phyloP scores from a whole-genome alignment of 352 stramenopile genomes.

The Pythium grandisporangium region DNA sequence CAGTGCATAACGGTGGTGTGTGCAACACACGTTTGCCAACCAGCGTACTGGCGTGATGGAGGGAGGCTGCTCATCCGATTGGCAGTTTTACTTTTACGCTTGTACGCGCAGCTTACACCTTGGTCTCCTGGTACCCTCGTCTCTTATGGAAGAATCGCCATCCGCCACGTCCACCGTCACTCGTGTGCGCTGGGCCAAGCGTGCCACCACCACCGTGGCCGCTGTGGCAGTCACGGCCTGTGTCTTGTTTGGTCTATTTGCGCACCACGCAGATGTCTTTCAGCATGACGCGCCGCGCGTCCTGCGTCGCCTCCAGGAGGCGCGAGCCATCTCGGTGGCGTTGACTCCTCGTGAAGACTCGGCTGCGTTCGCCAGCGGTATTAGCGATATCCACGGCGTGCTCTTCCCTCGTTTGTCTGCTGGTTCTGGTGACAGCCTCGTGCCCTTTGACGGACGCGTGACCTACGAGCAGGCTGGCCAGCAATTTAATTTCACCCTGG shows the following conservation, averaged over 20 bases:
- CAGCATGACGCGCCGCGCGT: not conserved
- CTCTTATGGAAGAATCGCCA: too few species aligned
- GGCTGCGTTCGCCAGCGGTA: too few species aligned
- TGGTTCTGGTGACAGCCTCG: too few species aligned
- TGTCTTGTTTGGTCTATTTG: not conserved
- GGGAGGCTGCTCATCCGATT: too few species aligned
- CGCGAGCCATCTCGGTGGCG: not conserved
- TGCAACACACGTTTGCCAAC: too few species aligned
- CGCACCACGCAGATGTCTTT: not conserved
- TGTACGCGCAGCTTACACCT: too few species aligned
- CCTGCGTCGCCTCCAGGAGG: not conserved
- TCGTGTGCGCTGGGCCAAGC: not conserved
- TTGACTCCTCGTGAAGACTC: not conserved
- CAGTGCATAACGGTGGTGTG: too few species aligned
- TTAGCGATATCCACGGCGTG: not conserved
- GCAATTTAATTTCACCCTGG: constrained; percentile 25
- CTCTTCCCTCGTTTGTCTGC: too few species aligned
- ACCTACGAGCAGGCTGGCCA: constrained; percentile 12
- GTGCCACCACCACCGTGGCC: not conserved
- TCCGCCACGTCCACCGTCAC: too few species aligned
- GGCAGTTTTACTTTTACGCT: too few species aligned
- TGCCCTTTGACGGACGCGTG: constrained; percentile 18
- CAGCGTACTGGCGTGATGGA: too few species aligned
- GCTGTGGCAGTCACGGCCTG: not conserved
- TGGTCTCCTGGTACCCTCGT: too few species aligned